Conservation (phyloP, 768 basidiomycete genomes). For the Russula brevipes region DNA sequence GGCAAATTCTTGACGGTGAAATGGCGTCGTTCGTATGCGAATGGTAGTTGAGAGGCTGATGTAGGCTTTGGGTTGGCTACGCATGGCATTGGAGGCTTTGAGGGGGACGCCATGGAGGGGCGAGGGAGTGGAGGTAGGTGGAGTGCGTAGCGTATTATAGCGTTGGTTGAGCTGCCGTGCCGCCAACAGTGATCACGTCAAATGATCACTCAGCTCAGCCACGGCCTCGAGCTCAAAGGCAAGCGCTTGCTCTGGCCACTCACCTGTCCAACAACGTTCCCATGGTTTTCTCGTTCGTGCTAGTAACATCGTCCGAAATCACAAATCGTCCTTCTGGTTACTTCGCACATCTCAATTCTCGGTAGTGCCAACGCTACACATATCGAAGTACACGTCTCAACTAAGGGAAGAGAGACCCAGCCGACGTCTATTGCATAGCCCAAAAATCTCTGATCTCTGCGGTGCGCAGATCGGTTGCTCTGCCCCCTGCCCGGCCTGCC, state of each 20-base stretch:
- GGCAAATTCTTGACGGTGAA: slow-evolving; percentile 25
- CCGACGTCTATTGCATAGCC: background rate
- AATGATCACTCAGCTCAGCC: slow-evolving; percentile 11
- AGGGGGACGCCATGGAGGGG: slow-evolving; percentile 14
- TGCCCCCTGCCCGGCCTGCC: background rate
- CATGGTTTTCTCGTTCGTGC: background rate
- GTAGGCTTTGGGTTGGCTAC: slow-evolving; percentile 25
- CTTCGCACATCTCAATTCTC: background rate
- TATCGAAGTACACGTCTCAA: background rate
- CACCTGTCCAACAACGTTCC: background rate
- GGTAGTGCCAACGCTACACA: background rate
- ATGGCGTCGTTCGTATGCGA: slow-evolving; percentile 24
- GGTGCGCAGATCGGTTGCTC: background rate
- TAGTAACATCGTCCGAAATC: background rate
- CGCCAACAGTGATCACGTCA: slow-evolving; percentile 11
- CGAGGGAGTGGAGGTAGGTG: background rate
- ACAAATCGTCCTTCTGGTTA: background rate
- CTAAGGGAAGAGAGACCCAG: background rate
- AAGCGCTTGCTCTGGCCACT: slow-evolving; percentile 2
- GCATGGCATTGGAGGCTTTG: slow-evolving; percentile 25
- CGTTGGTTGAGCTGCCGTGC: background rate
- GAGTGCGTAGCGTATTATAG: background rate
- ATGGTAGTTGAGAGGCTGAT: slow-evolving; percentile 20
- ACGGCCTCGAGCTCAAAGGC: background rate
- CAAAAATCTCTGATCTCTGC: background rate